Percentiles rank a stretch among this genome's conserved stretches.
These are phyloP conservation scores for Chiua virens DNA, from an alignment of 768 basidiomycete genomes.

Conservation along the genomic window DNA sequence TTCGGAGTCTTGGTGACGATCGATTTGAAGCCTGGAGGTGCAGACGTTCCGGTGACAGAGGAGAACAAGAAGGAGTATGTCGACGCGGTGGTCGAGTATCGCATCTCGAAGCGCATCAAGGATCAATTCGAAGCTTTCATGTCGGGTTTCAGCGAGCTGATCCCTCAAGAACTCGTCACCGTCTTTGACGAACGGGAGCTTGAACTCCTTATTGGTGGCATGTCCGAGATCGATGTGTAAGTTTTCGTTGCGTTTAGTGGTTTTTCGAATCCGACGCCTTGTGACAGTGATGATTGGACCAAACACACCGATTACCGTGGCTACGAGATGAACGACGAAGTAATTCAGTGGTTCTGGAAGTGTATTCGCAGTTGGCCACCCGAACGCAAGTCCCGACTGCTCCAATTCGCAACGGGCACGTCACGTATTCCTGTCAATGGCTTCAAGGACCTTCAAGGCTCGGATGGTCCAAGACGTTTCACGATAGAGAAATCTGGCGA, in stretches of 20 bases:
- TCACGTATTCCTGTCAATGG: conserved; percentile 98
- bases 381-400: conserved; percentile 92
- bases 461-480: conserved; percentile 94
- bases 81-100: conserved; percentile 91
- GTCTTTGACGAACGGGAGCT: conserved; percentile 99
- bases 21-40: conserved; percentile 89
- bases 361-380: conserved; percentile 97
- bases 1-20: conserved; percentile 98
- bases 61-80: conserved; percentile 99
- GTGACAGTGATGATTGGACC: conserved; percentile 87
- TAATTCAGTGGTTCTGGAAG: conserved; percentile 99
- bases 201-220: conserved; percentile 95
- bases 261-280: neutral
- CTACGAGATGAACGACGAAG: conserved; percentile 92
- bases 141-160: conserved; percentile 99
- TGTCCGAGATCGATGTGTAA: conserved; percentile 99
- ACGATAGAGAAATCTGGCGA: conserved; percentile 99
- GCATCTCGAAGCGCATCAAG: conserved; percentile 95
- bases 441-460: conserved; percentile 97
- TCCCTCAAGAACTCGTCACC: conserved; percentile 95
- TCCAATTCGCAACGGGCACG: conserved; percentile 97
- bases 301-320: conserved; percentile 99
- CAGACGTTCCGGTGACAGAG: conserved; percentile 84
- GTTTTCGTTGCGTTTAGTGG: conserved; percentile 29
- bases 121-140: conserved; percentile 99